Percentiles rank a stretch among this genome's conserved stretches.
These are phyloP conservation scores for Xerocomus spinulosus DNA, from an alignment of 768 basidiomycete genomes.

Conservation along the genomic window DNA sequence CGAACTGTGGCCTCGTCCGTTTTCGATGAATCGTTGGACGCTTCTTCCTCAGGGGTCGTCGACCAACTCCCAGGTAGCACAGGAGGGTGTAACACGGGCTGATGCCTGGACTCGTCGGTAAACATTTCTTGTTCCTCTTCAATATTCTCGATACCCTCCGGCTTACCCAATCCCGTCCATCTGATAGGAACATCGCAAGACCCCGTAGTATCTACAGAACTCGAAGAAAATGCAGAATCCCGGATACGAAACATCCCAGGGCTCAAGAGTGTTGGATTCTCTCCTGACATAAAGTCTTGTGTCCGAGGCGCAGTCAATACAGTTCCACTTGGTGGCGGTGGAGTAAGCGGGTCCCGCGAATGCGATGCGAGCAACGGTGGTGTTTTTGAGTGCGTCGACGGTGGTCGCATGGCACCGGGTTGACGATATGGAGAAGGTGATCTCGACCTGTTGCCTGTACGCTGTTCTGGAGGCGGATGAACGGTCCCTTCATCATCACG, in stretches of 20 bases:
- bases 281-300: constrained; percentile 21
- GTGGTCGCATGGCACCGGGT: constrained; percentile 29
- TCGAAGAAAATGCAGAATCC: constrained; percentile 58
- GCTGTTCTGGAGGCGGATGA: constrained; percentile 16
- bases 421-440: constrained; percentile 24
- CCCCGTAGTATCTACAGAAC: constrained; percentile 39
- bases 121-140: constrained; percentile 32
- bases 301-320: constrained; percentile 12
- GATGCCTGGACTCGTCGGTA: constrained; percentile 21
- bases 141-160: constrained; percentile 36
- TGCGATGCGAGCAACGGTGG: constrained; percentile 36
- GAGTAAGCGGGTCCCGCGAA: constrained; percentile 23
- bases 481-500: constrained; percentile 16
- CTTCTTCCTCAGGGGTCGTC: constrained; percentile 49
- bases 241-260: constrained; percentile 52
- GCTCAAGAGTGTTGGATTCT: constrained; percentile 42
- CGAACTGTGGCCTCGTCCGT: constrained; percentile 25
- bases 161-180: constrained; percentile 50
- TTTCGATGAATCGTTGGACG: constrained; percentile 24
- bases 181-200: constrained; percentile 53
- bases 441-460: constrained; percentile 13
- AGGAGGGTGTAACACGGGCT: constrained; percentile 31
- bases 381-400: constrained; percentile 37
- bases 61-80: constrained; percentile 54
- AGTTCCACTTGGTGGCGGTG: constrained; percentile 18